Percentiles rank a stretch among this genome's conserved stretches.
Conservation (phyloP, 2,329 filamentous ascomycete genomes). For the Claviceps pusilla region DNA sequence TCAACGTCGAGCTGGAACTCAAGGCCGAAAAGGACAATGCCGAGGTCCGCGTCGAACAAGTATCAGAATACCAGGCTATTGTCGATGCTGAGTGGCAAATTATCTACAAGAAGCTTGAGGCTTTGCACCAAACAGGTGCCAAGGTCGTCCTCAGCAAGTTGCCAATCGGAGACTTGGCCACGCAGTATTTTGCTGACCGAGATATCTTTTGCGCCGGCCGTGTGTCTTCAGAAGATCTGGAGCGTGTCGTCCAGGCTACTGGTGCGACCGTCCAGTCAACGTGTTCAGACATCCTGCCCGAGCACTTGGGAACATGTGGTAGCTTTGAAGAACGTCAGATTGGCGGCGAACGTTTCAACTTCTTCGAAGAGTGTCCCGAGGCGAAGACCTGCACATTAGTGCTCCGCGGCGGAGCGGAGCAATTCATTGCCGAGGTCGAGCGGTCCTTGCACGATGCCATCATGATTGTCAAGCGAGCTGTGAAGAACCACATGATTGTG, state of each 20-base stretch:
- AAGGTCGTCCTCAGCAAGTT: slow-evolving; percentile 96
- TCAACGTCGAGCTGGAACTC: slow-evolving; percentile 94
- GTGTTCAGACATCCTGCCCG: slow-evolving; percentile 80
- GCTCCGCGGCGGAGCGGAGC: slow-evolving; percentile 88
- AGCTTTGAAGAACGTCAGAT: slow-evolving; percentile 92
- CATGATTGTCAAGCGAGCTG: slow-evolving; percentile 98
- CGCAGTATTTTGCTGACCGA: slow-evolving; percentile 93
- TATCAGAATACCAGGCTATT: slow-evolving; percentile 97
- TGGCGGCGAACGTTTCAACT: slow-evolving; percentile 92
- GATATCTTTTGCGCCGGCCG: slow-evolving; percentile 97
- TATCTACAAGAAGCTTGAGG: slow-evolving; percentile 98
- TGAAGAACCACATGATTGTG: slow-evolving; percentile 88
- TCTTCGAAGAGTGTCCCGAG: slow-evolving; percentile 89
- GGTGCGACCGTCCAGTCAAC: slow-evolving; percentile 88
- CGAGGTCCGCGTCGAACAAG: slow-evolving; percentile 93
- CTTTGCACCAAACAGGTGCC: slow-evolving; percentile 80
- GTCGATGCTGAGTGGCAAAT: slow-evolving; percentile 99
- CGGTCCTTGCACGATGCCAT: slow-evolving; percentile 96
- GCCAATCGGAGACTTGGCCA: slow-evolving; percentile 92
- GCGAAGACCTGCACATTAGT: slow-evolving; percentile 96
- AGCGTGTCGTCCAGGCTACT: slow-evolving; percentile 88
- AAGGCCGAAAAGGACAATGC: slow-evolving; percentile 99
- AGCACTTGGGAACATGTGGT: slow-evolving; percentile 84
- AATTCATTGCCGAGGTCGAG: slow-evolving; percentile 98
- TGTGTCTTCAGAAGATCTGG: slow-evolving; percentile 81